Conservation (phyloP, 768 basidiomycete species). For the Lactifluus volemus region DNA sequence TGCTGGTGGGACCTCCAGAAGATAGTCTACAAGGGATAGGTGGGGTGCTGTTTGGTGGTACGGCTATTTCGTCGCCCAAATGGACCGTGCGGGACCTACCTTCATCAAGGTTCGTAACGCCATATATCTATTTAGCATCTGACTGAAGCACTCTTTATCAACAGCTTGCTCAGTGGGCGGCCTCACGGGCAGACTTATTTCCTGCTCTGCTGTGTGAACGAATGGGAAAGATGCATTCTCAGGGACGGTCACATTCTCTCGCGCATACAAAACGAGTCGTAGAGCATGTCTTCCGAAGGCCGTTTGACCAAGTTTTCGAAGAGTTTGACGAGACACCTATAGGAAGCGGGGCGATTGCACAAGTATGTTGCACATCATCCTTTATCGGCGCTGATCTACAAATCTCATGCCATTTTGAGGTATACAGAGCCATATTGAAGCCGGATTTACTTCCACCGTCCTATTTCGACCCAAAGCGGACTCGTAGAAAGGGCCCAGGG, state of each 20-base stretch:
- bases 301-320: constrained; percentile 86
- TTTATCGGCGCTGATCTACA: not conserved
- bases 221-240: constrained; percentile 83
- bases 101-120: constrained; percentile 74
- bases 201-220: constrained; percentile 76
- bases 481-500: constrained; percentile 36
- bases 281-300: constrained; percentile 71
- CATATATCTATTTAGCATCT: not conserved
- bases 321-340: constrained; percentile 82
- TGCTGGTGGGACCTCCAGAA: constrained; percentile 56
- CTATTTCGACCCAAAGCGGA: constrained; percentile 69
- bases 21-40: constrained; percentile 53
- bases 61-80: constrained; percentile 71
- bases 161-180: constrained; percentile 97
- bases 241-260: constrained; percentile 72
- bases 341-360: constrained; percentile 98
- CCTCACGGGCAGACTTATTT: constrained; percentile 89
- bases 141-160: not conserved
- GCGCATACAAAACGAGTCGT: constrained; percentile 73
- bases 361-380: constrained; percentile 35
- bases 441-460: constrained; percentile 78
- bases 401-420: constrained; percentile 33
- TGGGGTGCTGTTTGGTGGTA: constrained; percentile 99
- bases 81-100: constrained; percentile 94
- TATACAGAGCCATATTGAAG: constrained; percentile 82